phyloP scores from a whole-genome alignment of 208 protist species.

The Novymonas esmeraldas region DNA sequence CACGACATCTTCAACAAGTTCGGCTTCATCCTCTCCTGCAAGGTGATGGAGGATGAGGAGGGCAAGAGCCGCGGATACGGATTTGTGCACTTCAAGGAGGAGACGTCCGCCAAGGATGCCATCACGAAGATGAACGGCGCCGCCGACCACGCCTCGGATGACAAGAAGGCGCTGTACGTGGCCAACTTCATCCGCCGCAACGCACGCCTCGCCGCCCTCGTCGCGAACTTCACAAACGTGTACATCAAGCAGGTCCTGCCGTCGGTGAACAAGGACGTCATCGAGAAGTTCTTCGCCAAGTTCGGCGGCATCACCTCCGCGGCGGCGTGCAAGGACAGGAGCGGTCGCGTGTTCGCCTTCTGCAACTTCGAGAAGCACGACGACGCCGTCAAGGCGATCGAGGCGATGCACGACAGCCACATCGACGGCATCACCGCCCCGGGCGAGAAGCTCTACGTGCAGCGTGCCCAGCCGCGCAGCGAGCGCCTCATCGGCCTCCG shows the following conservation, averaged over 20 bases:
- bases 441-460: constrained; percentile 88
- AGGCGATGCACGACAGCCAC: constrained; percentile 88
- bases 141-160: constrained; percentile 90
- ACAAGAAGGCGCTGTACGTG: constrained; percentile 94
- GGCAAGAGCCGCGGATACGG: constrained; percentile 97
- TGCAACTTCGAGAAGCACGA: constrained; percentile 98
- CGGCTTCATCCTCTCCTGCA: constrained; percentile 99
- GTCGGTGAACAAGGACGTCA: constrained; percentile 87
- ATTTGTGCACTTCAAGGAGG: constrained; percentile 99
- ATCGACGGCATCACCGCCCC: constrained; percentile 83
- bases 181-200: constrained; percentile 96
- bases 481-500: constrained; percentile 89
- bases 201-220: constrained; percentile 90
- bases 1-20: constrained; percentile 98
- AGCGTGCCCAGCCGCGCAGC: constrained; percentile 86
- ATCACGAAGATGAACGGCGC: constrained; percentile 98
- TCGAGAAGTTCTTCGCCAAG: constrained; percentile 94
- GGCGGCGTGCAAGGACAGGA: constrained; percentile 89
- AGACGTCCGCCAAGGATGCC: constrained; percentile 94
- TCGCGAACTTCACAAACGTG: constrained; percentile 98
- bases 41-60: constrained; percentile 93
- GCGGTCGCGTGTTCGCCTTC: constrained; percentile 97
- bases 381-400: constrained; percentile 93
- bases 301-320: constrained; percentile 96
- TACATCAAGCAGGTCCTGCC: constrained; percentile 98